Base-by-base conservation (phyloP, 305 asterid genomes). In the Fraxinus latifolia region DNA sequence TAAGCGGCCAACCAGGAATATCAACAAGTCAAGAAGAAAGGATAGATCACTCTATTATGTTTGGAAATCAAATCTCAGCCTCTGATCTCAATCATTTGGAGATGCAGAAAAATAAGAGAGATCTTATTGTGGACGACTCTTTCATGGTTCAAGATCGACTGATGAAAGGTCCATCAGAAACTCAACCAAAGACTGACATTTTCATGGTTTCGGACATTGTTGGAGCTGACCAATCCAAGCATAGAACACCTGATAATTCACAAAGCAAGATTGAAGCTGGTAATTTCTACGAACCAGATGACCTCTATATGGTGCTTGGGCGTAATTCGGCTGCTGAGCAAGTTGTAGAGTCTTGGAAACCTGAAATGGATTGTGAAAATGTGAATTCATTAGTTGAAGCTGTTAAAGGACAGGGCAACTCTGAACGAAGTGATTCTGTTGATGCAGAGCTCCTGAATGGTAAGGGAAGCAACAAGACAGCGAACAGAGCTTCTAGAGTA, bases 261-360 rank as follows among this genome's bases (percentile, higher is more conserved):
- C 85, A 68, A 84, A 89, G 76, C 29, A 88, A 85, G 82, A 81
- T 65, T 37, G 84, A 60, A 68, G 39, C 85, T 36, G 60, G 84
- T 77, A 81, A 83, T 77, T 79, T 29, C 77, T 80, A 78, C 42
- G 98, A 92, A 79, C 97, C 97, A 27, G 97, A 94, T 82, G 98
- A 94, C 81, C 90, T 94, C 34, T 90, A 85, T 80, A 87, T 94
- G 96, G 90, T 94, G 78, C 85, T 86, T 15, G 91, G 91, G 55
- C 88, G 88, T 21, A 85, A 87, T 80, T 87, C 92, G 29, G 86
- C 83, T 2, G 36, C 85, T 79, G 90, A 88, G 79, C 86, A 87
- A 79, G 86, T 83, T 80, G 60, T 76, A 55, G 78, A 89, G 29
- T 81, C 92, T 47, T 87, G 92, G 87, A 76, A 80, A 74, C 89